Conservation (phyloP, 345 rosid genomes). For the Litchi chinensis region DNA sequence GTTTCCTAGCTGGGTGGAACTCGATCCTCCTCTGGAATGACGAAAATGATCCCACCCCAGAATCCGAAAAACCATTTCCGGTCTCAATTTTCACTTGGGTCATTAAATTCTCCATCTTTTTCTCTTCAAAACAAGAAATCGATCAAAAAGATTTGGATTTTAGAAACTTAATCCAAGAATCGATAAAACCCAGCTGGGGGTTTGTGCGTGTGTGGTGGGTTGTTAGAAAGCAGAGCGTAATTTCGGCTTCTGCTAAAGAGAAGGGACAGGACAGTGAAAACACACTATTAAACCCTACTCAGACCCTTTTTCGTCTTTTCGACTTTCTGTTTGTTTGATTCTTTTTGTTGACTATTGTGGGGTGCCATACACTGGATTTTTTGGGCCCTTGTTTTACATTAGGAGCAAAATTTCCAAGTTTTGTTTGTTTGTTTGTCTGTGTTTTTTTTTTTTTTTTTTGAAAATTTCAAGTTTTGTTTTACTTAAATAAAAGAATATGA, state of each 20-base stretch:
- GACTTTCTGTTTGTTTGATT: neutral
- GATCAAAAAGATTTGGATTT: neutral
- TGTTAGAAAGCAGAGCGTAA: conserved; percentile 32
- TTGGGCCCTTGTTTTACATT: neutral
- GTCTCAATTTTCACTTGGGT: conserved; percentile 22
- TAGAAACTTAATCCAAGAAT: neutral
- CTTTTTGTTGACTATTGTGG: neutral
- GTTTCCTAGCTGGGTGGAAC: conserved; percentile 70
- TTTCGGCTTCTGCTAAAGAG: conserved; percentile 52
- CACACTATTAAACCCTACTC: conserved; percentile 65
- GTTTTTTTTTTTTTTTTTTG: no score
- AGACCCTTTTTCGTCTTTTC: neutral
- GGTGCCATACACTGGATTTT: conserved; percentile 13
- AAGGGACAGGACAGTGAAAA: neutral
- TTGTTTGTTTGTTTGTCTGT: no score
- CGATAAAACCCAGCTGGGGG: neutral
- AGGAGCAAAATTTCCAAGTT: no score
- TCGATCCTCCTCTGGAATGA: conserved; percentile 47
- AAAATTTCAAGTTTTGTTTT: no score
- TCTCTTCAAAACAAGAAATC: neutral
- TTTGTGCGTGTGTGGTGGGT: neutral
- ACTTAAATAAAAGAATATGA: no score
- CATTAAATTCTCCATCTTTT: conserved; percentile 20
- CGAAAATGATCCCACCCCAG: conserved; percentile 38
- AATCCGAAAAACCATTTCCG: conserved; percentile 22